A percentile compares a stretch with the other conserved stretches of the same genome.
Evolutionary conservation across 2,329 filamentous ascomycete species (phyloP).

Genomic region (Hymenoscyphus scutula): DNA sequence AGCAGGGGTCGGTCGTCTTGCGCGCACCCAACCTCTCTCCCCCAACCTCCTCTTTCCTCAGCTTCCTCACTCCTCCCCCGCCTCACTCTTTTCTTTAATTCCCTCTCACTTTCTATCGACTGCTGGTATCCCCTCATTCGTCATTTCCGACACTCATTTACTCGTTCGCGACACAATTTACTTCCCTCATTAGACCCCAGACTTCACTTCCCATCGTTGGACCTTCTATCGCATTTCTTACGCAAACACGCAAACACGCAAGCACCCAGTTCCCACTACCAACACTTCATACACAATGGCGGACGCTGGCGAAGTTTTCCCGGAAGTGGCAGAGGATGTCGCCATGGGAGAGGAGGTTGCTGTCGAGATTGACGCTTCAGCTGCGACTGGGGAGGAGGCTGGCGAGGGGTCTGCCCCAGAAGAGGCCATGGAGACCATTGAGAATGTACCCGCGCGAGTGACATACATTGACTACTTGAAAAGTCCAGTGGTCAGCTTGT

Average conservation of each 20-base stretch:
- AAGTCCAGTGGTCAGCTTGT: conserved; percentile 66
- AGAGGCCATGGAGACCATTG: conserved; percentile 24
- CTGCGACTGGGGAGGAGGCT: conserved; percentile 8
- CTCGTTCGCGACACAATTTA: background rate
- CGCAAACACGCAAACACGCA: too few relatives aligned
- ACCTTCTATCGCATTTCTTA: background rate
- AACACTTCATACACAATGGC: conserved; percentile 23
- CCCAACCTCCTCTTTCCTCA: conserved; percentile 5
- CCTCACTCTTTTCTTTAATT: conserved; percentile 9
- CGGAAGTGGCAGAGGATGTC: conserved; percentile 24
- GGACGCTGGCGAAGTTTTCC: conserved; percentile 16
- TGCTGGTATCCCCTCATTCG: background rate
- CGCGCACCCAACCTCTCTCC: background rate
- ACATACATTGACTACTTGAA: conserved; percentile 59
- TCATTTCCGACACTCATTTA: conserved; percentile 8
- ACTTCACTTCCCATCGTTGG: background rate
- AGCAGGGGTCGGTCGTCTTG: background rate
- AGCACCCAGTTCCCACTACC: background rate
- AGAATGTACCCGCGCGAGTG: conserved; percentile 23
- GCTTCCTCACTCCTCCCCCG: conserved; percentile 7
- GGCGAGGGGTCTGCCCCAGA: conserved; percentile 25
- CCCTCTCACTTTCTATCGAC: background rate
- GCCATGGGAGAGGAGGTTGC: conserved; percentile 30
- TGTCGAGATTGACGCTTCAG: conserved; percentile 30
- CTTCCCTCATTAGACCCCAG: background rate